A percentile compares a stretch with the other conserved stretches of the same genome.
phyloP scores from a whole-genome alignment of 106 monocot genomes.

The Acorus calamus region DNA sequence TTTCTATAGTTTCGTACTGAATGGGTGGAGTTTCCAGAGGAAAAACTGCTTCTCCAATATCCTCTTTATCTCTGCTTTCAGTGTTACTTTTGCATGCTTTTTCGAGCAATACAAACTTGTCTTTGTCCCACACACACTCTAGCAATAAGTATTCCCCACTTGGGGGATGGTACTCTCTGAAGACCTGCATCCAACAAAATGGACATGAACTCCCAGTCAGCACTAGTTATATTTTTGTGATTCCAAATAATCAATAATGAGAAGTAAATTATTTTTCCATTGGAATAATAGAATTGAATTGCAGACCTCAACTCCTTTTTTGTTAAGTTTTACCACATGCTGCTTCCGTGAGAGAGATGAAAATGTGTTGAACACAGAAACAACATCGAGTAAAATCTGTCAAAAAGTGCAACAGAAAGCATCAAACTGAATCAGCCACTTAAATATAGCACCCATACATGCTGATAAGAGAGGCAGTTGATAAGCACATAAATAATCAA shows the following conservation, averaged over 20 bases:
- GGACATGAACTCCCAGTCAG: not conserved
- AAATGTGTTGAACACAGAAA: conserved; percentile 59
- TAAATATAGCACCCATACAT: too few relatives aligned
- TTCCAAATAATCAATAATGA: not conserved
- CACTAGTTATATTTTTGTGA: not conserved
- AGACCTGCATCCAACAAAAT: conserved; percentile 38
- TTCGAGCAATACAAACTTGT: conserved; percentile 91
- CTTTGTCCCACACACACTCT: conserved; percentile 68
- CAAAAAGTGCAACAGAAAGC: not conserved
- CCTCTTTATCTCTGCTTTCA: conserved; percentile 1
- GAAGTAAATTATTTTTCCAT: too few relatives aligned
- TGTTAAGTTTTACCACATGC: conserved; percentile 45
- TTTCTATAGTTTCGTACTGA: conserved; percentile 49
- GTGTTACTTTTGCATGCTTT: conserved; percentile 9
- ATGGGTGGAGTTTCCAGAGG: conserved; percentile 23
- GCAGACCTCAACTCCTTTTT: conserved; percentile 59
- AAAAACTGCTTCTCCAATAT: conserved; percentile 14
- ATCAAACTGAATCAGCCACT: too few relatives aligned
- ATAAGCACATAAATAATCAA: not conserved
- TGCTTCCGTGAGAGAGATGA: conserved; percentile 49
- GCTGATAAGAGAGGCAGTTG: too few relatives aligned
- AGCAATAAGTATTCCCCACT: conserved; percentile 23
- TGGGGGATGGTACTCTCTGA: conserved; percentile 63
- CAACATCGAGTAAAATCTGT: conserved; percentile 71
- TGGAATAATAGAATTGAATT: not conserved